phyloP scores from a whole-genome alignment of 2,329 filamentous ascomycete genomes.

The Fusarium clavum region DNA sequence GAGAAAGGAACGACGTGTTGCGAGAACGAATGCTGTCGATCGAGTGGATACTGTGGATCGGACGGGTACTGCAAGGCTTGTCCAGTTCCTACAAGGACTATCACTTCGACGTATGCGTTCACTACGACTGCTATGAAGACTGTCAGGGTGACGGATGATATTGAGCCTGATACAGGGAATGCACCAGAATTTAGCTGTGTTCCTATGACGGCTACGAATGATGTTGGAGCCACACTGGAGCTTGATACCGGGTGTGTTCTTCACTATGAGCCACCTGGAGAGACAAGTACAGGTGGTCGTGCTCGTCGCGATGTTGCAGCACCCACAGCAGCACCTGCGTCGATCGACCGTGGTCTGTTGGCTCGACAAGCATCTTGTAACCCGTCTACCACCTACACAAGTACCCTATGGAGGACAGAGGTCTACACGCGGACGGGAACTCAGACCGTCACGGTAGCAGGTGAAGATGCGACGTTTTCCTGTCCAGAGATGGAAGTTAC shows the following conservation, averaged over 20 bases:
- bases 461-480: slow-evolving; percentile 7
- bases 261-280: not conserved
- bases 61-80: slow-evolving; percentile 16
- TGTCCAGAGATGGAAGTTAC: slow-evolving; percentile 23
- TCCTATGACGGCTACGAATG: slow-evolving; percentile 15
- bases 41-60: not conserved
- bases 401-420: not conserved
- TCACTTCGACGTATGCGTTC: slow-evolving; percentile 4
- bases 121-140: slow-evolving; percentile 16
- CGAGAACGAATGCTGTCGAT: slow-evolving; percentile 5
- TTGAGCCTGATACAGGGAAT: slow-evolving; percentile 12
- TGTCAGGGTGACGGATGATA: slow-evolving; percentile 1
- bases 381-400: not conserved
- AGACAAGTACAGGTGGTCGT: not conserved
- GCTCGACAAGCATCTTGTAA: slow-evolving; percentile 1
- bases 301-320: not conserved
- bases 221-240: not conserved
- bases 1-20: slow-evolving; percentile 12
- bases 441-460: not conserved
- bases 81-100: not conserved
- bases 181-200: slow-evolving; percentile 11
- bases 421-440: not conserved
- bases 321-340: fast-evolving
- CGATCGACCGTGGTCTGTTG: fast-evolving
- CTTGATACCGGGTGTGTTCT: slow-evolving; percentile 11